Evolutionary conservation across 169 alveolate genomes (phyloP).

Genomic region (Besnoitia besnoiti): DNA sequence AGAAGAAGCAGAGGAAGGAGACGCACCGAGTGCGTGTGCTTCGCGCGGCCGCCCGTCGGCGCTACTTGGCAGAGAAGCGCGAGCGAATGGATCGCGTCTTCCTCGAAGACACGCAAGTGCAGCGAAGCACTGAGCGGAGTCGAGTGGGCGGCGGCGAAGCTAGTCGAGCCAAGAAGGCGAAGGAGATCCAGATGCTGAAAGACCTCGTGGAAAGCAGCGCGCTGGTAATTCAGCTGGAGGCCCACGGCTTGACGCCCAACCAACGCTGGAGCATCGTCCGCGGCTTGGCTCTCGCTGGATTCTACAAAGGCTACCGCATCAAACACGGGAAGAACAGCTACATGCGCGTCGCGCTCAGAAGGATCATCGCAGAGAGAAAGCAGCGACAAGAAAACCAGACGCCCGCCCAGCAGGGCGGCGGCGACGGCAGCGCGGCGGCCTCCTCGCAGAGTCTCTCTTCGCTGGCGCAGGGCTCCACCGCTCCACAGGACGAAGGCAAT

Average conservation of each 20-base stretch:
- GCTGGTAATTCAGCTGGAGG: constrained; percentile 11
- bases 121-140: not conserved
- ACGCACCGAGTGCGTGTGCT: not conserved
- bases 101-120: constrained; percentile 4
- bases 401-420: not conserved
- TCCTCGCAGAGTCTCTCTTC: not conserved
- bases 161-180: not conserved
- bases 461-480: not conserved
- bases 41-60: not conserved
- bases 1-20: constrained; percentile 23
- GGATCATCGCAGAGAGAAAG: not conserved
- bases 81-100: not conserved
- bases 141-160: not conserved
- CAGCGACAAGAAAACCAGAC: not conserved
- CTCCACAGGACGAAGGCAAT: too few species aligned
- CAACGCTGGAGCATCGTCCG: constrained; percentile 29
- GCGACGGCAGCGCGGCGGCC: not conserved
- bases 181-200: not conserved
- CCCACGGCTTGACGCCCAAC: not conserved
- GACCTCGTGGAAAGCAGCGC: constrained; percentile 9
- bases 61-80: not conserved
- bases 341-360: not conserved
- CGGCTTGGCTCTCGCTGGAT: constrained; percentile 1
- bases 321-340: not conserved
- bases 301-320: constrained; percentile 30